Conservation (phyloP, 1,284 basidiomycete species). For the Sparassis latifolia region DNA sequence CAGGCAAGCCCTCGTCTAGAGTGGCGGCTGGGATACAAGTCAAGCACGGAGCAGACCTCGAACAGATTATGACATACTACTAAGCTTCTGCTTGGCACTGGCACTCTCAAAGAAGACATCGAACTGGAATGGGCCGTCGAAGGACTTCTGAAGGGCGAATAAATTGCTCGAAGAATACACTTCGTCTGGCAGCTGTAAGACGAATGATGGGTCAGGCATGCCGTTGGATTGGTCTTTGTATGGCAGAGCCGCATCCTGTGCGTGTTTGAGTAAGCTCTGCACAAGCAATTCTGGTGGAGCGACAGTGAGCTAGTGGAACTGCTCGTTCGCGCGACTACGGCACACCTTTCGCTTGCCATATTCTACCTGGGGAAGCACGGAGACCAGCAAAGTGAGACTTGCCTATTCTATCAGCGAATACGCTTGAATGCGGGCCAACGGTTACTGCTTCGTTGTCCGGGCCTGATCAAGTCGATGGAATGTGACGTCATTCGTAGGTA, state of each 20-base stretch:
- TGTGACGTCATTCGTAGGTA: neutral
- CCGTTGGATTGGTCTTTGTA: constrained; percentile 46
- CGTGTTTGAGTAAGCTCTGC: constrained; percentile 53
- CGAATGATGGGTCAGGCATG: constrained; percentile 73
- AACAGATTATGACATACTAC: constrained; percentile 38
- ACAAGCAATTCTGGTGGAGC: constrained; percentile 54
- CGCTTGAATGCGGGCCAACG: constrained; percentile 47
- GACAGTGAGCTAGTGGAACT: neutral
- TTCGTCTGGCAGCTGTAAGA: constrained; percentile 73
- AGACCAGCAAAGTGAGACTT: constrained; percentile 73
- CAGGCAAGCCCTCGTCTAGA: constrained; percentile 64
- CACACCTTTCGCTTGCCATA: constrained; percentile 83
- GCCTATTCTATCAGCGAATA: constrained; percentile 58
- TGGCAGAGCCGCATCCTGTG: constrained; percentile 46
- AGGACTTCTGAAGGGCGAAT: constrained; percentile 81
- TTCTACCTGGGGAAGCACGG: constrained; percentile 51
- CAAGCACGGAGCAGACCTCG: neutral
- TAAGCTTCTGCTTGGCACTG: constrained; percentile 52
- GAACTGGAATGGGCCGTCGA: constrained; percentile 79
- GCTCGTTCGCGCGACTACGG: constrained; percentile 1
- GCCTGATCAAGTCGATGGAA: constrained; percentile 30
- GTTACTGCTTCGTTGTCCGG: constrained; percentile 51
- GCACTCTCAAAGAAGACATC: constrained; percentile 82
- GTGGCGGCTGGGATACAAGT: constrained; percentile 36
- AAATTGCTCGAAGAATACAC: constrained; percentile 70